Conservation (phyloP, 163 green algal species). For the Scenedesmus sp. region DNA sequence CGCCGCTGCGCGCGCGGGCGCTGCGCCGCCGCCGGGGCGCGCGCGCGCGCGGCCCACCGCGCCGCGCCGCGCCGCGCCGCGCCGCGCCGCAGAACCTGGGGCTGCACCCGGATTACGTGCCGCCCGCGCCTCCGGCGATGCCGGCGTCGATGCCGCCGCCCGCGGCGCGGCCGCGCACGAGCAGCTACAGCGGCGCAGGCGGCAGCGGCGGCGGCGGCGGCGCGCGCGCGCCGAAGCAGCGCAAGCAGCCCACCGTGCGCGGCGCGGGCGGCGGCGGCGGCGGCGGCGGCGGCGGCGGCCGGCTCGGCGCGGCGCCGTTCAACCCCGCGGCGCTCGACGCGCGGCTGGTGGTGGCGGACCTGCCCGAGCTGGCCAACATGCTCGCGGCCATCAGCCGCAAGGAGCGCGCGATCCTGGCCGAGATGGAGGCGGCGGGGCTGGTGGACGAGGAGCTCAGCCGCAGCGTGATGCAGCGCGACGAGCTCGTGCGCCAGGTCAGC, state of each 20-base stretch:
- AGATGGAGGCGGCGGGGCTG: constrained; percentile 32
- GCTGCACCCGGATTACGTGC: constrained; percentile 23
- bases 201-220: constrained; percentile 2
- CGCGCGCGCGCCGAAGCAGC: constrained; percentile 9
- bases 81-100: constrained; percentile 19
- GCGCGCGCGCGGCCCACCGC: too few species aligned
- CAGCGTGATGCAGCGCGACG: constrained; percentile 30
- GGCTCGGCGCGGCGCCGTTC: constrained; percentile 26
- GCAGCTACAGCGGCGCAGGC: constrained; percentile 14
- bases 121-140: constrained; percentile 1
- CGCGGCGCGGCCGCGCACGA: constrained; percentile 14
- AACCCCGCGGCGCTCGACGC: constrained; percentile 14
- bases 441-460: constrained; percentile 27
- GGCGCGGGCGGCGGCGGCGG: neutral
- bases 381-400: constrained; percentile 27
- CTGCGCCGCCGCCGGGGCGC: too few species aligned
- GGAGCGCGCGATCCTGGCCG: constrained; percentile 39
- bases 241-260: neutral
- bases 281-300: neutral
- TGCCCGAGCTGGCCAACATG: constrained; percentile 30
- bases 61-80: too few species aligned
- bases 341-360: constrained; percentile 15
- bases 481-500: constrained; percentile 15
- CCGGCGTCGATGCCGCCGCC: constrained; percentile 28
- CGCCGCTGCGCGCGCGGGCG: too few species aligned